phyloP scores from a whole-genome alignment of 139 green algal genomes.

The Edaphochlamys debaryana region DNA sequence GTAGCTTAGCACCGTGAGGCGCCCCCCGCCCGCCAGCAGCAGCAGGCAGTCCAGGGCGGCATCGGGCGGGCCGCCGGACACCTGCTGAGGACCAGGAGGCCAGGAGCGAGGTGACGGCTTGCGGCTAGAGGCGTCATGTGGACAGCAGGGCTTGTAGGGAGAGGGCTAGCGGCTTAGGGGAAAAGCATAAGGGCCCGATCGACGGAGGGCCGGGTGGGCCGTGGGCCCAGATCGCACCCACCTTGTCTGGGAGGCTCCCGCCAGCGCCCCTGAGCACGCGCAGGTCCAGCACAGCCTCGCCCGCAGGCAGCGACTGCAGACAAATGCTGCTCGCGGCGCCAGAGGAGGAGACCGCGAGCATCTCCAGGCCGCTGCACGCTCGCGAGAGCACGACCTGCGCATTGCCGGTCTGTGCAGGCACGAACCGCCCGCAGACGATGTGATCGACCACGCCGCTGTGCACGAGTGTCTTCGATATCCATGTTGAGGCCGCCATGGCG shows the following conservation, averaged over 20 bases:
- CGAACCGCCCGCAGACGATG: conserved; percentile 10
- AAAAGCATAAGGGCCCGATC: too few relatives aligned
- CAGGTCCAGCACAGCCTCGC: conserved; percentile 7
- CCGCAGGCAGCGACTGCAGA: neutral
- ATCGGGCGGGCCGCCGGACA: too few relatives aligned
- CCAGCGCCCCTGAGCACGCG: neutral
- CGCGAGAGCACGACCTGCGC: conserved; percentile 3
- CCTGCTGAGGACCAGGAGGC: too few relatives aligned
- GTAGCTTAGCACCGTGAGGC: neutral
- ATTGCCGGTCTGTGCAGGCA: neutral
- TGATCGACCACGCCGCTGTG: conserved; percentile 25
- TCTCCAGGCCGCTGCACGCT: conserved; percentile 2
- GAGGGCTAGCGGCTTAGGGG: too few relatives aligned
- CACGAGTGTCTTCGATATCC: conserved; percentile 21
- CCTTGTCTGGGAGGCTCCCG: too few relatives aligned
- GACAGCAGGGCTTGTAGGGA: too few relatives aligned
- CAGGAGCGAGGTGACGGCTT: too few relatives aligned
- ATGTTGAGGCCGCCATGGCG: neutral
- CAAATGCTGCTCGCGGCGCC: conserved; percentile 5
- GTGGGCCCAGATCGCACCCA: too few relatives aligned
- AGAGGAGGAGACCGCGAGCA: conserved; percentile 18
- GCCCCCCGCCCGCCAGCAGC: neutral
- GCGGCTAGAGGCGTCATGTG: too few relatives aligned
- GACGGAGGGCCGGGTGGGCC: too few relatives aligned
- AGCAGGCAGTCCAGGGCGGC: neutral